A percentile compares a stretch with the other conserved stretches of the same genome.
These are phyloP conservation scores for Suillus placidus DNA, from an alignment of 768 basidiomycete genomes.

Conservation along the genomic window DNA sequence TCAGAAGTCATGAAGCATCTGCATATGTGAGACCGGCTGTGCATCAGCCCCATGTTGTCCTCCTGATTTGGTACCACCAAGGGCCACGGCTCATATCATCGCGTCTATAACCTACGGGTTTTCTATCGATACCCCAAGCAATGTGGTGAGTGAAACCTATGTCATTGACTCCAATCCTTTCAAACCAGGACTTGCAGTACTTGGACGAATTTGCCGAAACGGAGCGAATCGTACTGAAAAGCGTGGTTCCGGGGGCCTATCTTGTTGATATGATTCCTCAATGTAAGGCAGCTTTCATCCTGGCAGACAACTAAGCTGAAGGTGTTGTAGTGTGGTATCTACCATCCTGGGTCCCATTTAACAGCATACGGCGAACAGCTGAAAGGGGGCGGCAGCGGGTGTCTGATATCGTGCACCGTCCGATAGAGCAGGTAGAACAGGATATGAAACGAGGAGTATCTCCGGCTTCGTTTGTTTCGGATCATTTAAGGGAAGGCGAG, in stretches of 20 bases:
- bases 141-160: constrained; percentile 1
- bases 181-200: not conserved
- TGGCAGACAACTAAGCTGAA: not conserved
- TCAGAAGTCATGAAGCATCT: constrained; percentile 9
- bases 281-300: not conserved
- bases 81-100: constrained; percentile 12
- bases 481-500: not conserved
- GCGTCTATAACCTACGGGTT: constrained; percentile 13
- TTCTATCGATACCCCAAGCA: constrained; percentile 6
- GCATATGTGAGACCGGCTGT: constrained; percentile 5
- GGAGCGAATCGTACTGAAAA: constrained; percentile 9
- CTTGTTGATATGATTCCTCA: constrained; percentile 14
- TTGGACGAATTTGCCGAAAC: constrained; percentile 10
- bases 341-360: constrained; percentile 25
- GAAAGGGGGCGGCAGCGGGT: constrained; percentile 10
- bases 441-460: constrained; percentile 7
- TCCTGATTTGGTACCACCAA: not conserved
- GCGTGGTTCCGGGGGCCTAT: constrained; percentile 13
- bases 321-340: constrained; percentile 21
- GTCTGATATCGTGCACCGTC: constrained; percentile 1
- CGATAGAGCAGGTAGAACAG: constrained; percentile 13
- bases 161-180: not conserved
- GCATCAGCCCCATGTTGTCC: not conserved
- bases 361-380: constrained; percentile 10
- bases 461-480: constrained; percentile 9